Percentiles rank a stretch among this genome's conserved stretches.
Conservation (phyloP, 225 moss, liverwort and hornwort species). For the Anthoceros angustus region DNA sequence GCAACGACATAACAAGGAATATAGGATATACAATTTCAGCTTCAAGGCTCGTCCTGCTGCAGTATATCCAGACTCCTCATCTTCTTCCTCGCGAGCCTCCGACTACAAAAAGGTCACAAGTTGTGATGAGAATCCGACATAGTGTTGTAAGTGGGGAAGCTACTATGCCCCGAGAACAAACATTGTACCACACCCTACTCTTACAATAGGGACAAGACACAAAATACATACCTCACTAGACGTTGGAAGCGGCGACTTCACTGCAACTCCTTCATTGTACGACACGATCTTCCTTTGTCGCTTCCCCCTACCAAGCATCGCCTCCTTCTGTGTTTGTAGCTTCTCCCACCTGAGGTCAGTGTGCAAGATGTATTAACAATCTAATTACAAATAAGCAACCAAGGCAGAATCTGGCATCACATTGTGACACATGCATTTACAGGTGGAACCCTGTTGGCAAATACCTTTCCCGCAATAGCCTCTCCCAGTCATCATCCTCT, state of each 20-base stretch:
- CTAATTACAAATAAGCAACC: neutral
- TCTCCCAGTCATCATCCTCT: constrained; percentile 58
- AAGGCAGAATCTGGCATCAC: neutral
- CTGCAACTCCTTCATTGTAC: constrained; percentile 26
- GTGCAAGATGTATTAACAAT: neutral
- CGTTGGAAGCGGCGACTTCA: constrained; percentile 34
- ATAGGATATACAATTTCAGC: constrained; percentile 42
- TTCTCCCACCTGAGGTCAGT: constrained; percentile 51
- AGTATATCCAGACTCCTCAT: constrained; percentile 31
- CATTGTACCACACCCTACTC: constrained; percentile 11
- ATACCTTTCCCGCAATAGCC: constrained; percentile 52
- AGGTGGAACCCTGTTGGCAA: neutral
- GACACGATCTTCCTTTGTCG: constrained; percentile 35
- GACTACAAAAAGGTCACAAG: neutral
- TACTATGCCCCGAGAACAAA: neutral
- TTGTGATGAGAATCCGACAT: neutral
- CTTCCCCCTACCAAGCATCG: constrained; percentile 40
- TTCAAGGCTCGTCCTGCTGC: constrained; percentile 37
- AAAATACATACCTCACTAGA: constrained; percentile 39
- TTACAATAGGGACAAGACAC: constrained; percentile 6
- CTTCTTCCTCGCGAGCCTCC: constrained; percentile 40
- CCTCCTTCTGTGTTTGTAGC: constrained; percentile 42
- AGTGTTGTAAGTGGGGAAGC: neutral
- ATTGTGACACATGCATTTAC: neutral
- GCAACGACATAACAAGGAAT: neutral